These are phyloP conservation scores for Basipetospora sp. DNA, from an alignment of 2,329 filamentous ascomycete genomes.

Conservation along the genomic window DNA sequence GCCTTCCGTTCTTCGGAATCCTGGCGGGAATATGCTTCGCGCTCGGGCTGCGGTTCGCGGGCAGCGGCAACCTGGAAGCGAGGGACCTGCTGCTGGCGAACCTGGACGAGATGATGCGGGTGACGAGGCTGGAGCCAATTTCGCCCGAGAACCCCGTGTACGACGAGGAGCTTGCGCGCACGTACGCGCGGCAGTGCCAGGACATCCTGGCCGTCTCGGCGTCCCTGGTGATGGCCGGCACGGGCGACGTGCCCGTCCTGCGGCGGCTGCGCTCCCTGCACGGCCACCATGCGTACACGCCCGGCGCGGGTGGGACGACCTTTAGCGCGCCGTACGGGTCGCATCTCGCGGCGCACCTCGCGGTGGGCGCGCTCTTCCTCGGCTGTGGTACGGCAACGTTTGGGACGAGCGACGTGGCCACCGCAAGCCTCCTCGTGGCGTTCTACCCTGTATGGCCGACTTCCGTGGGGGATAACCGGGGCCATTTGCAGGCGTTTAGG, in stretches of 20 bases:
- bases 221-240: slow-evolving; percentile 88
- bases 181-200: slow-evolving; percentile 79
- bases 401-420: slow-evolving; percentile 71
- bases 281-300: slow-evolving; percentile 50
- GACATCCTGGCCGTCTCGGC: slow-evolving; percentile 71
- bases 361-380: slow-evolving; percentile 78
- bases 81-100: slow-evolving; percentile 73
- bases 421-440: slow-evolving; percentile 71
- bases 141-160: slow-evolving; percentile 35
- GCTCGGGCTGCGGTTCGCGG: slow-evolving; percentile 58
- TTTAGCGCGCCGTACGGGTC: slow-evolving; percentile 78
- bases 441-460: slow-evolving; percentile 91
- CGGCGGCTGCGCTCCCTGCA: slow-evolving; percentile 77
- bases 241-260: slow-evolving; percentile 74
- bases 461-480: slow-evolving; percentile 81
- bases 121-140: slow-evolving; percentile 36
- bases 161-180: slow-evolving; percentile 69
- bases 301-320: slow-evolving; percentile 40
- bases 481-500: slow-evolving; percentile 87
- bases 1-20: slow-evolving; percentile 88
- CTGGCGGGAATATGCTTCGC: slow-evolving; percentile 76
- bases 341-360: slow-evolving; percentile 82
- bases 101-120: slow-evolving; percentile 71
- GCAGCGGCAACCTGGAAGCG: slow-evolving; percentile 53
- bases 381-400: slow-evolving; percentile 88